Evolutionary conservation across 345 rosid genomes (phyloP).

Genomic region (Linum tenue): DNA sequence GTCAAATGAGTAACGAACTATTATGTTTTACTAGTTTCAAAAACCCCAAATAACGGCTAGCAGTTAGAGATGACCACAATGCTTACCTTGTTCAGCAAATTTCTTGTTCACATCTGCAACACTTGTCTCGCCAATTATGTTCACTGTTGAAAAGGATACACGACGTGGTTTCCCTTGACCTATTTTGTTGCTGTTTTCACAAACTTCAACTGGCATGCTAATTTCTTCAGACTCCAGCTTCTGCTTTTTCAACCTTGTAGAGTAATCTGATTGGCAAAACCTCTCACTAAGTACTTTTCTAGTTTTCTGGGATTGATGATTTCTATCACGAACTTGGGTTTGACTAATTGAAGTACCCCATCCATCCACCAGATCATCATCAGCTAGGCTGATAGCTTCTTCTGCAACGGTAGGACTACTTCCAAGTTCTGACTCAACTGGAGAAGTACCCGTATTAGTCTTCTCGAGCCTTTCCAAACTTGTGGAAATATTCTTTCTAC

Average conservation of each 20-base stretch:
- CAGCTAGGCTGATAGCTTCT: conserved; percentile 4
- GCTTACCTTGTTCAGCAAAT: conserved; percentile 7
- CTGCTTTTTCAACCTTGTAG: conserved; percentile 18
- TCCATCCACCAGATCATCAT: conserved; percentile 5
- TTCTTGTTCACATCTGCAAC: conserved; percentile 9
- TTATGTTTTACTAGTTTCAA: conserved; percentile 15
- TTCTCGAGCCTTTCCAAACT: conserved; percentile 1
- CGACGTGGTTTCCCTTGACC: conserved; percentile 1
- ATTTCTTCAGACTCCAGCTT: conserved; percentile 14
- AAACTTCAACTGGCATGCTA: conserved; percentile 4
- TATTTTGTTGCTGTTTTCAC: conserved; percentile 19
- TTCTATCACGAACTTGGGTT: conserved; percentile 12
- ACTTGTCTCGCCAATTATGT: conserved; percentile 5
- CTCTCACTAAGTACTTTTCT: conserved; percentile 7
- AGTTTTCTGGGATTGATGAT: conserved; percentile 8
- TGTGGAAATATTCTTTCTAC: conserved; percentile 2
- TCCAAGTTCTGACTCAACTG: conserved; percentile 8
- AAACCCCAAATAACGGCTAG: conserved; percentile 13
- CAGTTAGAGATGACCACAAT: conserved; percentile 14
- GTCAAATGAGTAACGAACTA: conserved; percentile 17
- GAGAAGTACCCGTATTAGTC: conserved; percentile 2
- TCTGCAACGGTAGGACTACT: conserved; percentile 9
- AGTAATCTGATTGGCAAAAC: conserved; percentile 5
- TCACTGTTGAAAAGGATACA: neutral
- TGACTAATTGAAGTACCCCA: conserved; percentile 6